Evolutionary conservation across 208 protist genomes (phyloP).

Genomic region (Trypanosoma vivax): DNA sequence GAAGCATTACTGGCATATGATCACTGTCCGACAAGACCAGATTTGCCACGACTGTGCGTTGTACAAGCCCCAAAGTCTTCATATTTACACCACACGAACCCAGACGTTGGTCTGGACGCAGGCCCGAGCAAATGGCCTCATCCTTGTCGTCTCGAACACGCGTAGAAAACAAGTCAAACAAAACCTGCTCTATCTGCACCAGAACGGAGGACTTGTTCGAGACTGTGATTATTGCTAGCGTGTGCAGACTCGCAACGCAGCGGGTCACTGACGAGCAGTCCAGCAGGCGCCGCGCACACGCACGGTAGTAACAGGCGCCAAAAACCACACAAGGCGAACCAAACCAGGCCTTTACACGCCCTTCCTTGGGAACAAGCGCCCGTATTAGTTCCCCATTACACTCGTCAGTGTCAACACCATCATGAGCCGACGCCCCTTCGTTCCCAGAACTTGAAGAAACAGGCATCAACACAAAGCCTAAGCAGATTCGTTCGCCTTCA

Average conservation of each 20-base stretch:
- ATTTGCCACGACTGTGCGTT: constrained; percentile 47
- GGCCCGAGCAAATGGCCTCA: constrained; percentile 2
- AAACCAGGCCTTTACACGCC: constrained; percentile 7
- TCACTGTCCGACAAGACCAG: constrained; percentile 48
- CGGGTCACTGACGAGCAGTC: constrained; percentile 42
- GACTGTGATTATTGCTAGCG: constrained; percentile 55
- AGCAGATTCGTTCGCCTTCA: background rate
- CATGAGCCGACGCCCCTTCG: background rate
- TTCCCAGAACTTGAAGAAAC: background rate
- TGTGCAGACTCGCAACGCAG: constrained; percentile 39
- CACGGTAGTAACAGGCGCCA: constrained; percentile 44
- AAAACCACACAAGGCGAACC: constrained; percentile 13
- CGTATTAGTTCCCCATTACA: constrained; percentile 11
- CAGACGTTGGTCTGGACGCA: constrained; percentile 38
- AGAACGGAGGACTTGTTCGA: constrained; percentile 38
- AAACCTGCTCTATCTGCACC: constrained; percentile 38
- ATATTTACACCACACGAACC: constrained; percentile 40
- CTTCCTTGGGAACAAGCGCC: constrained; percentile 3
- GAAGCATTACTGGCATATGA: constrained; percentile 40
- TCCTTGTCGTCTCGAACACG: constrained; percentile 19
- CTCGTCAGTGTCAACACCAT: background rate
- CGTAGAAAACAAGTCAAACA: constrained; percentile 67
- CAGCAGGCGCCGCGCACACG: constrained; percentile 28
- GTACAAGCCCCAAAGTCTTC: constrained; percentile 44
- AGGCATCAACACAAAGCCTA: constrained; percentile 26